Conservation (phyloP, 2,329 filamentous ascomycete genomes). For the Aspergillus awamori region DNA sequence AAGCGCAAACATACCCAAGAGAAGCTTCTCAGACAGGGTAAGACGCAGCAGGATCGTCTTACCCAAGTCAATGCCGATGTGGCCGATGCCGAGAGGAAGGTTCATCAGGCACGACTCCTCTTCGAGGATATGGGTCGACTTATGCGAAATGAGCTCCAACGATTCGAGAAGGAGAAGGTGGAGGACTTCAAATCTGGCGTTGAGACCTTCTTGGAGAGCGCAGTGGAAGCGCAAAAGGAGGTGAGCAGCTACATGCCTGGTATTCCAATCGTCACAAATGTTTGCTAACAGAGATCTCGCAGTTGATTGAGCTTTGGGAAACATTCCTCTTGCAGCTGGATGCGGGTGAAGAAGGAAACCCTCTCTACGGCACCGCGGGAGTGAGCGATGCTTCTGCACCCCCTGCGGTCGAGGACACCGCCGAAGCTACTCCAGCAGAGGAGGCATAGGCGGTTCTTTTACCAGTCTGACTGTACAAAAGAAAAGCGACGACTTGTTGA, state of each 20-base stretch:
- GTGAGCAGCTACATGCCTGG: slow-evolving; percentile 53
- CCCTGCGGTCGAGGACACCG: slow-evolving; percentile 18
- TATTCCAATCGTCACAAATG: background rate
- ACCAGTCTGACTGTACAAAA: slow-evolving; percentile 21
- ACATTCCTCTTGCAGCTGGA: slow-evolving; percentile 96
- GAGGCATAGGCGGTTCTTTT: slow-evolving; percentile 20
- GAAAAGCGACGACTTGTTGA: slow-evolving; percentile 16
- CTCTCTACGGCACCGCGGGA: slow-evolving; percentile 45
- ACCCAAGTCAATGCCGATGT: slow-evolving; percentile 93
- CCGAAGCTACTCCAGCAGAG: slow-evolving; percentile 19
- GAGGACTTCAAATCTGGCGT: slow-evolving; percentile 99
- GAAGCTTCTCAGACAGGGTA: slow-evolving; percentile 90
- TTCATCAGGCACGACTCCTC: slow-evolving; percentile 83
- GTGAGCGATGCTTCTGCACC: slow-evolving; percentile 24
- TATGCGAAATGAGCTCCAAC: slow-evolving; percentile 87
- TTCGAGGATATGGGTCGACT: slow-evolving; percentile 98
- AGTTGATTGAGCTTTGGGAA: slow-evolving; percentile 91
- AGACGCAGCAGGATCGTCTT: slow-evolving; percentile 92
- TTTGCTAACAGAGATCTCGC: slow-evolving; percentile 31
- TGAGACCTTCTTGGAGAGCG: slow-evolving; percentile 95
- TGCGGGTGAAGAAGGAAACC: slow-evolving; percentile 77
- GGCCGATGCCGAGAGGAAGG: slow-evolving; percentile 88
- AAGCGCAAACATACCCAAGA: slow-evolving; percentile 90
- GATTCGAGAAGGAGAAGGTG: slow-evolving; percentile 96
- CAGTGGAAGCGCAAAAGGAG: slow-evolving; percentile 98